phyloP scores from a whole-genome alignment of 2,329 filamentous ascomycete genomes.

The Pseudogymnoascus sp. region DNA sequence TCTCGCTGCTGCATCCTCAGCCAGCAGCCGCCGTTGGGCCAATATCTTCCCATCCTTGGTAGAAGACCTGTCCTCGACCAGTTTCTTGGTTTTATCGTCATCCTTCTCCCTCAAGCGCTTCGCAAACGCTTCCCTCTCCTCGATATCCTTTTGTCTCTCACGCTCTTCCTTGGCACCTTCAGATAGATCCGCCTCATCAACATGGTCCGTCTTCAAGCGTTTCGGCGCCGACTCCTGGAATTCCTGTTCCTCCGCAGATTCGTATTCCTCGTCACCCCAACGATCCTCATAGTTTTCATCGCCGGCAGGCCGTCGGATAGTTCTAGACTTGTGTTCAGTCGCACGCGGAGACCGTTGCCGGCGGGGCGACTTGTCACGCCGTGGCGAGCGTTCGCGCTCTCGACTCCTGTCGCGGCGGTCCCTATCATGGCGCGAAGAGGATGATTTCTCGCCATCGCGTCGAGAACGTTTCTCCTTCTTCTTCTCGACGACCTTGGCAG shows the following conservation, averaged over 20 bases:
- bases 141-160: conserved; percentile 56
- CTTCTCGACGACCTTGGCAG: conserved; percentile 43
- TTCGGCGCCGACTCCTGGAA: conserved; percentile 65
- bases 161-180: conserved; percentile 51
- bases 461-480: conserved; percentile 32
- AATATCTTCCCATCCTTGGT: conserved; percentile 48
- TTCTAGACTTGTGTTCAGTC: conserved; percentile 37
- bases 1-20: conserved; percentile 59
- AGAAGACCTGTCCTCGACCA: conserved; percentile 50
- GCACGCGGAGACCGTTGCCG: conserved; percentile 30
- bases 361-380: conserved; percentile 31
- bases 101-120: conserved; percentile 66
- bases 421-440: conserved; percentile 30
- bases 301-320: conserved; percentile 40
- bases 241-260: conserved; percentile 42
- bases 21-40: conserved; percentile 53
- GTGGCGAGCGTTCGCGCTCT: conserved; percentile 27
- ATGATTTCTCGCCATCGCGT: conserved; percentile 27
- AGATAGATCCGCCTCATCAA: conserved; percentile 42
- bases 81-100: conserved; percentile 59
- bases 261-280: conserved; percentile 71
- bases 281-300: conserved; percentile 64
- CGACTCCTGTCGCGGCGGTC: conserved; percentile 31
- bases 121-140: conserved; percentile 74
- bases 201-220: conserved; percentile 56